Evolutionary conservation across 2,329 filamentous ascomycete species (phyloP), one percentile per base, ranked within the genome.

Genomic region (Drechmeria coniospora): DNA sequence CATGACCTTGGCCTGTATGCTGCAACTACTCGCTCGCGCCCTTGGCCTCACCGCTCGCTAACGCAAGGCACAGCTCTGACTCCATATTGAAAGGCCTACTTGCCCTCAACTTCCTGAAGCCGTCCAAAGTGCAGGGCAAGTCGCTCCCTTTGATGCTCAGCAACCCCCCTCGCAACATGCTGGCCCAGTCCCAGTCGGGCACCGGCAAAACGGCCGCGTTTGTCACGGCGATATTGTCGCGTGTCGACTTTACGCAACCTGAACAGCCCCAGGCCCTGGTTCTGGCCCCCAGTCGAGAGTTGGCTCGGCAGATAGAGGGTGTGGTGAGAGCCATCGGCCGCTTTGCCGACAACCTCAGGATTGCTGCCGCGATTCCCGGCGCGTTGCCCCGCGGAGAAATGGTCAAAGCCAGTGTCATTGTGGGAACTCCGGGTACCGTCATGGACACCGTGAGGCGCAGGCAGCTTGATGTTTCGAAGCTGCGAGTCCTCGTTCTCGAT

Each of bases 131-230:
- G 39, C 90, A 98, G 60, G 90, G 93, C 54, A 82, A 79, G 42
- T 90, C 90, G 2, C 68, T 98, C 12, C 90, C 90, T 16, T 66
- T 98, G 30, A 79, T 98, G 46, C 69, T 98, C 37, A 61, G 69
- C 42, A 65, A 93, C 47, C 87, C 90, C n/a, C 79, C 87, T 1
- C 67, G 68, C 38, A 95, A 95, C 56, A 79, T 98, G 68, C 87
- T 98, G 47, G 90, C 86, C 4, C 90, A 98, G 57, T 98, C 90
- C n/a, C 90, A 98, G 54, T 98, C 90, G 2, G 90, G 90, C 42
- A 98, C 90, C 13, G 90, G 90, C 47, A 98, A 98, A 64, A 98
- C 90, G 0, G 90, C 86, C 13, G 90, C 90, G 14, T 98, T 98
- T 52, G 81, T 90, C 25, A 76, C 93, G 36, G 92, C 92, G 35